phyloP scores from a whole-genome alignment of 192 early-diverging fungal genomes.

The Thamnidium elegans region DNA sequence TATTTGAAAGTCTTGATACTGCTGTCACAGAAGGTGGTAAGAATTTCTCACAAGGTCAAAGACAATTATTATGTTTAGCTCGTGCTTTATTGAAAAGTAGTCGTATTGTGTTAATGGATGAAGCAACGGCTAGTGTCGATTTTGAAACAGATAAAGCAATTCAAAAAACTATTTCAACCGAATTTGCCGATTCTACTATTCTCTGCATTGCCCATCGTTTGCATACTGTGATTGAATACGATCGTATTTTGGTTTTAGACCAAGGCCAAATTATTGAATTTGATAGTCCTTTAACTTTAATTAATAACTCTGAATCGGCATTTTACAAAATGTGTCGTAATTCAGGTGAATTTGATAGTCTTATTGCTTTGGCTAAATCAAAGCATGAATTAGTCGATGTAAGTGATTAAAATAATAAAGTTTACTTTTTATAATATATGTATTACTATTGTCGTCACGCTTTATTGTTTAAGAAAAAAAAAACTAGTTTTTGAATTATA shows the following conservation, averaged over 20 bases:
- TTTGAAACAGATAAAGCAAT: constrained; percentile 84
- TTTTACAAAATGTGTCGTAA: constrained; percentile 28
- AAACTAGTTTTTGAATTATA: no score
- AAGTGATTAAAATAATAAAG: no score
- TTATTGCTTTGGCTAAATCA: constrained; percentile 12
- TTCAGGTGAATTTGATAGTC: constrained; percentile 24
- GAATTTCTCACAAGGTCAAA: constrained; percentile 81
- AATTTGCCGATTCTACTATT: constrained; percentile 76
- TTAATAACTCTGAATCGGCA: constrained; percentile 14
- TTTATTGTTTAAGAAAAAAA: no score
- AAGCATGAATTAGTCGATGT: constrained; percentile 4
- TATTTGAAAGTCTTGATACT: constrained; percentile 50
- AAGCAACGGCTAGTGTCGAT: constrained; percentile 74
- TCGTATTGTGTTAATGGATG: constrained; percentile 68
- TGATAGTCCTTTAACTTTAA: constrained; percentile 41
- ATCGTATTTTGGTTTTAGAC: constrained; percentile 81
- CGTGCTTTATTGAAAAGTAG: constrained; percentile 73
- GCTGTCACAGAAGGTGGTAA: constrained; percentile 49
- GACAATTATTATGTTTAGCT: constrained; percentile 82
- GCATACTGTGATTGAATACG: constrained; percentile 85
- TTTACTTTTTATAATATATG: no score
- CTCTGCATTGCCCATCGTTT: constrained; percentile 91
- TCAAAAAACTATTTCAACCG: constrained; percentile 80
- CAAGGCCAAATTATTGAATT: constrained; percentile 77
- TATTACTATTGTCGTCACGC: no score